Evolutionary conservation across 257 asterid genomes (phyloP).

Genomic region (Capsicum pubescens): DNA sequence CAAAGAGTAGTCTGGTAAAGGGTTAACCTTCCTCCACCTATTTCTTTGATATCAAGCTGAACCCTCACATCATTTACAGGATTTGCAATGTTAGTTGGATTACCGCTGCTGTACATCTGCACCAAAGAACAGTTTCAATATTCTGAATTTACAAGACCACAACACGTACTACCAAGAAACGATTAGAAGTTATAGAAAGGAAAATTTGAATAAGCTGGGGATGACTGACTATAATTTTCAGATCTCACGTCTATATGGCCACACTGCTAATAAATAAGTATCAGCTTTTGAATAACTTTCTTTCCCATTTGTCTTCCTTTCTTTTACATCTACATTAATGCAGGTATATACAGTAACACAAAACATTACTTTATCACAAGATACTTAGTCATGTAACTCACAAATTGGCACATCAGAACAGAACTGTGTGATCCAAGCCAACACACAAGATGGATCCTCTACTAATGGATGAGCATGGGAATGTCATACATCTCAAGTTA

Average conservation of each 20-base stretch:
- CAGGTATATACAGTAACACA: not conserved
- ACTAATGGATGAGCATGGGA: too few relatives aligned
- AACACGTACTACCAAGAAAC: not conserved
- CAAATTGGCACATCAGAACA: too few relatives aligned
- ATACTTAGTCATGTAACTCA: too few relatives aligned
- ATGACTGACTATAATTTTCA: conserved; percentile 16
- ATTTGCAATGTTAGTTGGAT: conserved; percentile 96
- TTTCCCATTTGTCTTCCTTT: conserved; percentile 14
- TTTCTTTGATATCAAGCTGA: conserved; percentile 77
- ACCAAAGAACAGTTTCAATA: conserved; percentile 34
- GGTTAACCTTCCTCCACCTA: conserved; percentile 77
- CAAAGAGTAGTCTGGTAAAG: conserved; percentile 91
- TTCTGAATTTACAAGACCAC: not conserved
- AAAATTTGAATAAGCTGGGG: not conserved
- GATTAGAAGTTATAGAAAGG: not conserved
- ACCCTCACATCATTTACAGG: conserved; percentile 93
- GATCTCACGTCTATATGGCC: conserved; percentile 2
- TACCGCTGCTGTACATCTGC: conserved; percentile 99
- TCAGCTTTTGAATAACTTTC: not conserved
- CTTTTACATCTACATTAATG: not conserved
- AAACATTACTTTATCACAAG: not conserved
- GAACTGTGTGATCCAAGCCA: too few relatives aligned
- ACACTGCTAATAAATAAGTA: not conserved
- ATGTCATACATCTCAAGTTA: too few relatives aligned
- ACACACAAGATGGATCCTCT: too few relatives aligned